Evolutionary conservation across 2,329 filamentous ascomycete species (phyloP), one percentile per base, ranked within the genome.

Genomic region (Penicillium sp.): DNA sequence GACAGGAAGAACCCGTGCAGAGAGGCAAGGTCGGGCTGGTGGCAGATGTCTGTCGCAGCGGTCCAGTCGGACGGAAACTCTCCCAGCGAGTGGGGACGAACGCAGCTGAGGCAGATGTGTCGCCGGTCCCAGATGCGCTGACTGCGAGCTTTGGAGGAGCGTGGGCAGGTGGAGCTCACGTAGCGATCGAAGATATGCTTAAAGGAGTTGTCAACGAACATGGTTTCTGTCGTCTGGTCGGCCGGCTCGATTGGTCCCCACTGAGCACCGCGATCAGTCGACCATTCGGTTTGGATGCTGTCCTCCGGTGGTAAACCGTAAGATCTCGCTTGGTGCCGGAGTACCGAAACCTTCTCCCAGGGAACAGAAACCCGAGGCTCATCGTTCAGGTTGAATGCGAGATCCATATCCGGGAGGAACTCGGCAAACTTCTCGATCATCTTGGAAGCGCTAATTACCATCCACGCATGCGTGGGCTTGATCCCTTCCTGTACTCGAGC

Each of bases 1-100:
- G 79, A 81, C 34, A 86, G 74, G 63, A 87, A 81, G 61, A 91
- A 81, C 35, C 86, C 84, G 60, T 91, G 87, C 1, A 91, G 74
- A 53, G 83, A 76, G 24, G 81, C 78, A 29, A 91, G 72, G 56
- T 93, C 88, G 1, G 88, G 84, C 61, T 93, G 87, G 52, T 85
- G 79, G 63, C 88, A 94, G 26, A 84, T 76, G 40, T 87, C 78
- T 5, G 82, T 76, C 5, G 84, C 80, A 8, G 75, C 64, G 1
- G 76, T 73, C 82, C 84, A 90, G 57, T 86, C 75, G 4, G 74
- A 71, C 6, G 88, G 69, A 58, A 87, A 85, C 21, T 82, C 81
- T 2, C 80, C 82, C 17, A 79, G 70, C 0, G 85, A 85, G 60
- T 90, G 85, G 0, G 78, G 77, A 6, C 72, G 69, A 2, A 75